phyloP scores from a whole-genome alignment of 1,139 yeast species.

The Saccharomyces uvarum region DNA sequence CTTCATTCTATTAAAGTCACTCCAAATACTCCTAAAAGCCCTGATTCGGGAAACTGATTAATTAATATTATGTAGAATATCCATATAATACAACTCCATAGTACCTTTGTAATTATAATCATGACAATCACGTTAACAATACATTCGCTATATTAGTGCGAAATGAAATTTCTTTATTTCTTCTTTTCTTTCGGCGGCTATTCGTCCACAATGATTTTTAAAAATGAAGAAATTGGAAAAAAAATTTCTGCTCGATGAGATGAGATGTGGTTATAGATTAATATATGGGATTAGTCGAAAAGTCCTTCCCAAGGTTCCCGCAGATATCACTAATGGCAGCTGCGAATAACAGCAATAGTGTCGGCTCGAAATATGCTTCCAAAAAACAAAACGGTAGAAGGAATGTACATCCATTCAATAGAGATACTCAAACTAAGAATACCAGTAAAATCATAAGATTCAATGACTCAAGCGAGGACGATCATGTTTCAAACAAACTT shows the following conservation, averaged over 20 bases:
- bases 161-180: not conserved
- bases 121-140: not conserved
- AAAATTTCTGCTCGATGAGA: conserved; percentile 9
- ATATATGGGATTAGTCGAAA: not conserved
- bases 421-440: not conserved
- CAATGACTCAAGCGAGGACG: conserved; percentile 22
- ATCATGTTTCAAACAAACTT: conserved; percentile 12
- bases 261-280: conserved; percentile 8
- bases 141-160: not conserved
- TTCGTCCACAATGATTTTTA: not conserved
- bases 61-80: not conserved
- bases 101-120: not conserved
- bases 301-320: not conserved
- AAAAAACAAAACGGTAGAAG: conserved; percentile 4
- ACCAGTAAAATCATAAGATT: conserved; percentile 11
- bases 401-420: conserved; percentile 11
- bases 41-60: not conserved
- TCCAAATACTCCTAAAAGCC: conserved; percentile 1
- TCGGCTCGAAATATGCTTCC: not conserved
- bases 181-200: not conserved
- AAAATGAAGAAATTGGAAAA: not conserved
- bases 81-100: not conserved
- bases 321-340: not conserved
- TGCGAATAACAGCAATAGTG: not conserved
- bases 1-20: conserved; percentile 5